Evolutionary conservation across 306 rosid genomes (phyloP).

Genomic region (Citrullus colocynthis): DNA sequence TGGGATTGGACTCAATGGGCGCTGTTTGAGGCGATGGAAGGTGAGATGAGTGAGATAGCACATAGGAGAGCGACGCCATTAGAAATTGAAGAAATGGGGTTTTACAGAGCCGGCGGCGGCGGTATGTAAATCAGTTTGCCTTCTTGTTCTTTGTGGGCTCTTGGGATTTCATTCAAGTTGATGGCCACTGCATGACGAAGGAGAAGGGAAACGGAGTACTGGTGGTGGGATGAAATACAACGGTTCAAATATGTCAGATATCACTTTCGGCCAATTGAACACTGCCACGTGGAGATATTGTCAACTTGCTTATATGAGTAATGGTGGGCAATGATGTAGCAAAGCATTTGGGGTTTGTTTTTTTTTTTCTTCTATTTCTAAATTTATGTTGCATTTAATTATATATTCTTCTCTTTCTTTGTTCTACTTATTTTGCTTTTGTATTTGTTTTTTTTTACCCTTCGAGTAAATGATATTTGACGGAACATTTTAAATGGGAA

Average conservation of each 20-base stretch:
- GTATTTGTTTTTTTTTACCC: too few species aligned
- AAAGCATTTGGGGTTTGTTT: neutral
- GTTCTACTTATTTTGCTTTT: too few species aligned
- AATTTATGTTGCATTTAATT: neutral
- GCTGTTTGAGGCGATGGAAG: neutral
- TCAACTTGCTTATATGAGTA: neutral
- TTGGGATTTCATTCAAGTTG: neutral
- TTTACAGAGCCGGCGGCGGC: neutral
- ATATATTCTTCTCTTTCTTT: too few species aligned
- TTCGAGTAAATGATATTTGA: too few species aligned
- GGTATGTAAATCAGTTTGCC: neutral
- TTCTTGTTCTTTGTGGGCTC: neutral
- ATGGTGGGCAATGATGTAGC: neutral
- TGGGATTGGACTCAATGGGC: neutral
- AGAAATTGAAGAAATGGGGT: neutral
- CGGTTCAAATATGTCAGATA: neutral
- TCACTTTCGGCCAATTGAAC: neutral
- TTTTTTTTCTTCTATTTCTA: neutral
- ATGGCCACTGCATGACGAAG: neutral
- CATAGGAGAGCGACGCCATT: constrained; percentile 4
- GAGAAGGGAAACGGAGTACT: neutral
- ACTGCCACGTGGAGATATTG: neutral
- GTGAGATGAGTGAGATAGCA: neutral
- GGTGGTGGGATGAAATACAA: neutral
- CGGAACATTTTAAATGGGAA: too few species aligned